These are phyloP conservation scores for Talaromyces sp. DNA, from an alignment of 2,329 filamentous ascomycete species.

Conservation along the genomic window DNA sequence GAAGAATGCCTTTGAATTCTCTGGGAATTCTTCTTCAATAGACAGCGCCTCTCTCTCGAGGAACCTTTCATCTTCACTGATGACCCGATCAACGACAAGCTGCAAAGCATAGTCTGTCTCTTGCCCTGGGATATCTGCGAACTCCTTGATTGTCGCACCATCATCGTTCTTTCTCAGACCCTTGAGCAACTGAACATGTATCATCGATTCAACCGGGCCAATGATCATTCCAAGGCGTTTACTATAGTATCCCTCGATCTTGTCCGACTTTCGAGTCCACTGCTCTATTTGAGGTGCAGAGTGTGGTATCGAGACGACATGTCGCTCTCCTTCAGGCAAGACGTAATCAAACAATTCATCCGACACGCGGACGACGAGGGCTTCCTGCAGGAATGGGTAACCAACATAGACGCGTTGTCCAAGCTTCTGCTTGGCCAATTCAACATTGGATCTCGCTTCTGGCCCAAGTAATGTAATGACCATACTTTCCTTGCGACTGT, in stretches of 20 bases:
- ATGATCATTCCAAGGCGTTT: conserved; percentile 87
- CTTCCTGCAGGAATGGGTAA: conserved; percentile 94
- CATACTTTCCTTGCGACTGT: conserved; percentile 96
- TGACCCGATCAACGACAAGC: conserved; percentile 81
- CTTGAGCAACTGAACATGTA: conserved; percentile 91
- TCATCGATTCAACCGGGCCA: conserved; percentile 80
- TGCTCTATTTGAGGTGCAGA: conserved; percentile 72
- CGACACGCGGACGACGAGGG: conserved; percentile 81
- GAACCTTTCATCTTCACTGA: conserved; percentile 90
- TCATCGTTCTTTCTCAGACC: conserved; percentile 87
- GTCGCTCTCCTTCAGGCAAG: conserved; percentile 63
- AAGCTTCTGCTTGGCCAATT: conserved; percentile 73
- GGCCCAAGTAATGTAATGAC: conserved; percentile 78
- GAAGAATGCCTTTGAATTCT: conserved; percentile 83
- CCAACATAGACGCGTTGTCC: conserved; percentile 86
- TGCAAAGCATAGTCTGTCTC: conserved; percentile 91
- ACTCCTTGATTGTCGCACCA: conserved; percentile 89
- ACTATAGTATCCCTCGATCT: conserved; percentile 83
- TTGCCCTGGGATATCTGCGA: conserved; percentile 77
- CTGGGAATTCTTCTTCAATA: conserved; percentile 87
- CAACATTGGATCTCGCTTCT: conserved; percentile 67
- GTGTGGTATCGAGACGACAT: conserved; percentile 69
- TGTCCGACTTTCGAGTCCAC: conserved; percentile 78
- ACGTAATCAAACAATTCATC: conserved; percentile 92
- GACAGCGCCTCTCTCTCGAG: conserved; percentile 84